Conservation (phyloP, 2,329 filamentous ascomycete genomes). For the Anthostomella pinea region DNA sequence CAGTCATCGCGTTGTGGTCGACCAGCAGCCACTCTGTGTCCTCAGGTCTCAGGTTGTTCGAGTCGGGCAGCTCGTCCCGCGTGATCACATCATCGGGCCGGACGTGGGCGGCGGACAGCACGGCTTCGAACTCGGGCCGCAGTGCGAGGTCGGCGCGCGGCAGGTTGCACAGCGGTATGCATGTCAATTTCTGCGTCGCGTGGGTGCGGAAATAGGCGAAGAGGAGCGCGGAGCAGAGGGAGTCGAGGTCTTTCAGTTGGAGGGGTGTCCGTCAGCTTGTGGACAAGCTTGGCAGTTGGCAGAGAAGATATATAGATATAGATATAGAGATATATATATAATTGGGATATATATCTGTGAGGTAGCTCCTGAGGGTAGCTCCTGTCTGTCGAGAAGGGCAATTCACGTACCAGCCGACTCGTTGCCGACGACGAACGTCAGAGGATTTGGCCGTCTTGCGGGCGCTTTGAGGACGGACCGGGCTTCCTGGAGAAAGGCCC, state of each 20-base stretch:
- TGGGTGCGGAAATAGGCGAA: constrained; percentile 72
- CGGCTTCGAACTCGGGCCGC: constrained; percentile 68
- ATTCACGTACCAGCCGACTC: constrained; percentile 58
- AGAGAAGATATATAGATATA: not conserved
- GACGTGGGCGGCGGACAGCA: constrained; percentile 61
- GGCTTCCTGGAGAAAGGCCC: constrained; percentile 50
- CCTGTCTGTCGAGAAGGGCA: not conserved
- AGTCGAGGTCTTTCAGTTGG: constrained; percentile 65
- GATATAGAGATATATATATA: not conserved
- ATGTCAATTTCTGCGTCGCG: constrained; percentile 49
- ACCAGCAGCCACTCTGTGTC: constrained; percentile 71
- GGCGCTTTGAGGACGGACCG: constrained; percentile 44
- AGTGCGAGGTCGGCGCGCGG: constrained; percentile 64
- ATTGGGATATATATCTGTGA: not conserved
- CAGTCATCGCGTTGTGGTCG: constrained; percentile 74
- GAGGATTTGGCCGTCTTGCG: constrained; percentile 42
- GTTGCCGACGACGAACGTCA: constrained; percentile 65
- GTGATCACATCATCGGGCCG: constrained; percentile 62
- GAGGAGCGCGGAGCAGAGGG: constrained; percentile 70
- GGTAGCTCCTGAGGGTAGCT: constrained; percentile 1
- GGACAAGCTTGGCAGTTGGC: not conserved
- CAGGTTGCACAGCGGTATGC: constrained; percentile 73
- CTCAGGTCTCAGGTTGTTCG: constrained; percentile 42
- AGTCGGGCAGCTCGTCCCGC: constrained; percentile 49
- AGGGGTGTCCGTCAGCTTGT: not conserved